Conservation (phyloP, 345 rosid genomes). For the Theobroma cacao region DNA sequence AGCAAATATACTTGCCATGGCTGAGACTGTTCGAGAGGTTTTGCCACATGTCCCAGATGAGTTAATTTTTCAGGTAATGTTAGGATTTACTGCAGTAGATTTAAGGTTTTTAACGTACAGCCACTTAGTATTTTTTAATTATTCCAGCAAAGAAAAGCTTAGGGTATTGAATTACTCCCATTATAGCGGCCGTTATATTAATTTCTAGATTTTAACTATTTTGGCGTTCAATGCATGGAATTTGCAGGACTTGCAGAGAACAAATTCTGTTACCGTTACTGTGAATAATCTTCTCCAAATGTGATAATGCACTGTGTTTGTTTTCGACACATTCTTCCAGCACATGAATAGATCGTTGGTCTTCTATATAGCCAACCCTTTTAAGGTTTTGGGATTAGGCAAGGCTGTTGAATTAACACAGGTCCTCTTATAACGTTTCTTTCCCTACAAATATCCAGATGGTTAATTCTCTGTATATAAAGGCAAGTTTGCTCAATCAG, state of each 20-base stretch:
- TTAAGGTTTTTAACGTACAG: background rate
- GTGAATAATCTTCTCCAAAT: slow-evolving; percentile 99
- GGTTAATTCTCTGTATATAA: slow-evolving; percentile 40
- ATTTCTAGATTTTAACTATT: background rate
- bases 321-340: slow-evolving; percentile 3
- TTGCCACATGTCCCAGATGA: slow-evolving; percentile 93
- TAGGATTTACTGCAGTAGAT: background rate
- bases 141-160: background rate
- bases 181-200: background rate
- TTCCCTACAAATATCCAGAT: slow-evolving; percentile 18
- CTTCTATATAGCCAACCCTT: slow-evolving; percentile 11
- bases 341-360: background rate
- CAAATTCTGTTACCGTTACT: slow-evolving; percentile 84
- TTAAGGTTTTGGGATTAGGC: slow-evolving; percentile 22
- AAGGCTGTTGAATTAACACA: slow-evolving; percentile 22
- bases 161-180: background rate
- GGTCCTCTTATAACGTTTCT: slow-evolving; percentile 14
- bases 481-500: slow-evolving; percentile 26
- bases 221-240: background rate
- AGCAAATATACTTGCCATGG: slow-evolving; percentile 85
- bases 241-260: slow-evolving; percentile 94
- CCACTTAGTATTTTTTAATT: background rate
- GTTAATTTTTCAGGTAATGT: slow-evolving; percentile 75
- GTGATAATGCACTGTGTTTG: slow-evolving; percentile 33
- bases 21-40: slow-evolving; percentile 92